Percentiles rank a stretch among this genome's conserved stretches.
phyloP scores from a whole-genome alignment of 352 stramenopile genomes.

The Phytophthora colocasiae region DNA sequence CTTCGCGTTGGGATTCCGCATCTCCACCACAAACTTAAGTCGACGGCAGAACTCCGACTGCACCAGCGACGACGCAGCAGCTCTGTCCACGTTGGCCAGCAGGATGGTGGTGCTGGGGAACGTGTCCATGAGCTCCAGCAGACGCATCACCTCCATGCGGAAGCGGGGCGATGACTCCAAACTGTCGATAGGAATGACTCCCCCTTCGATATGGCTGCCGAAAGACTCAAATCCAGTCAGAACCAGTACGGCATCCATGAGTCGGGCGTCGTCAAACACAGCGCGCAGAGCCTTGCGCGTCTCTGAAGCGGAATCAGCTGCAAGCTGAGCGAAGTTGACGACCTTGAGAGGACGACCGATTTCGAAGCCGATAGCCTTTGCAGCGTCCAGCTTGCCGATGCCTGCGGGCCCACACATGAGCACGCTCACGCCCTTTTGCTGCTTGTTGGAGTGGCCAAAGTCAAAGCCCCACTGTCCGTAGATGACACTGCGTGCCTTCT shows the following conservation, averaged over 20 bases:
- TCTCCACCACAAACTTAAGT: slow-evolving; percentile 89
- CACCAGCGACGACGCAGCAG: slow-evolving; percentile 48
- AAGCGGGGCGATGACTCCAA: slow-evolving; percentile 77
- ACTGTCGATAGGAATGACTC: slow-evolving; percentile 53
- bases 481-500: slow-evolving; percentile 87
- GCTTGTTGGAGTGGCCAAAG: slow-evolving; percentile 81
- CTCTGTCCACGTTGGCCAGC: slow-evolving; percentile 71
- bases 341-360: slow-evolving; percentile 85
- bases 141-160: slow-evolving; percentile 73
- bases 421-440: slow-evolving; percentile 86
- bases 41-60: slow-evolving; percentile 77
- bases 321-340: slow-evolving; percentile 79
- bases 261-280: slow-evolving; percentile 86
- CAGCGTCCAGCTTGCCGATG: slow-evolving; percentile 79
- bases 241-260: slow-evolving; percentile 89
- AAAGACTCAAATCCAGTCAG: slow-evolving; percentile 91
- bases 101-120: slow-evolving; percentile 87
- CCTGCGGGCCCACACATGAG: slow-evolving; percentile 73
- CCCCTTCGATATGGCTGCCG: slow-evolving; percentile 73
- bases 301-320: slow-evolving; percentile 77
- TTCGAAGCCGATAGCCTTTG: slow-evolving; percentile 87
- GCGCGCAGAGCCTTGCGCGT: slow-evolving; percentile 76
- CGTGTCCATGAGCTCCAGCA: slow-evolving; percentile 80
- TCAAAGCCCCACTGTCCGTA: slow-evolving; percentile 89
- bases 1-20: slow-evolving; percentile 77